phyloP scores from a whole-genome alignment of 2,329 filamentous ascomycete genomes.

The Cladobotryum protrusum region DNA sequence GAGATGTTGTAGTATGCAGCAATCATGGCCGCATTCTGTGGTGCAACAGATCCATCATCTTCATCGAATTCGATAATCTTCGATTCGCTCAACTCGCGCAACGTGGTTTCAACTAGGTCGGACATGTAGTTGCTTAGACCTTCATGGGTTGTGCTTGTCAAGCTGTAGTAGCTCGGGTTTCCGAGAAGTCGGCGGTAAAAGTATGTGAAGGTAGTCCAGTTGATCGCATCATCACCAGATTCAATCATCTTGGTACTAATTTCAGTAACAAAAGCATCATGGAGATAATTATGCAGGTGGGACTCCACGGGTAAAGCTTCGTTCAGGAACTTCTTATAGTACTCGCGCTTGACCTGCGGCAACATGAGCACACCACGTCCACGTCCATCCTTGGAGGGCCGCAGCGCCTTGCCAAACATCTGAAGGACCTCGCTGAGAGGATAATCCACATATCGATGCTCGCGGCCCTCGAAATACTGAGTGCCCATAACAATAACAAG shows the following conservation, averaged over 20 bases:
- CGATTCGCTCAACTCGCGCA: slow-evolving; percentile 84
- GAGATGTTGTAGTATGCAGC: slow-evolving; percentile 99
- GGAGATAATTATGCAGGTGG: slow-evolving; percentile 82
- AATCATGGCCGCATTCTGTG: slow-evolving; percentile 95
- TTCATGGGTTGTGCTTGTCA: slow-evolving; percentile 83
- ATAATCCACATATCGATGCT: slow-evolving; percentile 97
- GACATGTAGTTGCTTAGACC: slow-evolving; percentile 92
- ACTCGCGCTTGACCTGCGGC: slow-evolving; percentile 87
- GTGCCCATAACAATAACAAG: slow-evolving; percentile 96
- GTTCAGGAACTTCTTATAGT: slow-evolving; percentile 97
- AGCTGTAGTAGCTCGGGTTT: slow-evolving; percentile 93
- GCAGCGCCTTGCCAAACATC: slow-evolving; percentile 93
- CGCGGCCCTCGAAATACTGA: slow-evolving; percentile 92
- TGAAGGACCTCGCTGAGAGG: slow-evolving; percentile 89
- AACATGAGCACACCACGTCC: slow-evolving; percentile 95
- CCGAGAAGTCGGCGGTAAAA: slow-evolving; percentile 92
- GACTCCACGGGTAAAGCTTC: slow-evolving; percentile 95
- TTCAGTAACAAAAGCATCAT: slow-evolving; percentile 95
- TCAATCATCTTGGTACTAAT: slow-evolving; percentile 94
- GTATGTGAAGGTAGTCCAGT: slow-evolving; percentile 98
- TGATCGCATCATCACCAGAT: slow-evolving; percentile 93
- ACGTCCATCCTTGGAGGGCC: slow-evolving; percentile 69
- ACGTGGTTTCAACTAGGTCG: slow-evolving; percentile 84
- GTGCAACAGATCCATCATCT: slow-evolving; percentile 81
- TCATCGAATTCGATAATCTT: slow-evolving; percentile 96